phyloP scores from a whole-genome alignment of 1,284 basidiomycete species.

The Ganoderma leucocontextum region DNA sequence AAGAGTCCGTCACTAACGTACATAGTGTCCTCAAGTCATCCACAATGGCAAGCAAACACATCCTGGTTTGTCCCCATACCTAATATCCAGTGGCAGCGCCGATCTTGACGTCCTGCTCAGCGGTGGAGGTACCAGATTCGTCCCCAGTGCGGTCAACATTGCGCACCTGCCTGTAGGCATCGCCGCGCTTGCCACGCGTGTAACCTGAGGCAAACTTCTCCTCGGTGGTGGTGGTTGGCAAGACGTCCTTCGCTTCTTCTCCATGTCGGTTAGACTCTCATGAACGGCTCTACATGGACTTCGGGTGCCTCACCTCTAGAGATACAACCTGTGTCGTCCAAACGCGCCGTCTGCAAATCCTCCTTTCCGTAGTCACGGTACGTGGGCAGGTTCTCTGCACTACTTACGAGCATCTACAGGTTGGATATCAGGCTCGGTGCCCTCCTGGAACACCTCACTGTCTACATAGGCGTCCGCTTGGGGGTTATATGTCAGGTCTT shows the following conservation, averaged over 20 bases:
- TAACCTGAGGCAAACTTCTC: slow-evolving; percentile 33
- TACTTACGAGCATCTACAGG: slow-evolving; percentile 33
- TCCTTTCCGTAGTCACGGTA: slow-evolving; percentile 32
- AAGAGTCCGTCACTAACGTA: too few species aligned
- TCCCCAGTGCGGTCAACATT: slow-evolving; percentile 29
- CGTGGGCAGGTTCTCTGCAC: slow-evolving; percentile 39
- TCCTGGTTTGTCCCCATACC: too few species aligned
- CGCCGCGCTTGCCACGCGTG: slow-evolving; percentile 38
- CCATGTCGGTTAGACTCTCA: background rate
- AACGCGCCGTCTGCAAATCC: slow-evolving; percentile 34
- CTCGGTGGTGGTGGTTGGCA: slow-evolving; percentile 33
- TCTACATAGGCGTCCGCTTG: slow-evolving; percentile 27
- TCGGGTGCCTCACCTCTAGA: slow-evolving; percentile 31
- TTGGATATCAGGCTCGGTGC: slow-evolving; percentile 28
- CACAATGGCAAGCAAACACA: background rate
- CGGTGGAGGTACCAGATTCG: background rate
- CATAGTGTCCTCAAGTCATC: background rate
- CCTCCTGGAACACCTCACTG: slow-evolving; percentile 36
- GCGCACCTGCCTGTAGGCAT: slow-evolving; percentile 42
- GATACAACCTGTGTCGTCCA: slow-evolving; percentile 36
- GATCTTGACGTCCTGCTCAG: background rate
- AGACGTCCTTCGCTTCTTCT: slow-evolving; percentile 37
- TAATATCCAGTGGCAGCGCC: background rate
- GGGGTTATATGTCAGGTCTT: slow-evolving; percentile 39
- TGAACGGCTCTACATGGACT: too few species aligned